Base-by-base conservation (phyloP, 2,329 filamentous ascomycete species). In the Penicillium sp. region DNA sequence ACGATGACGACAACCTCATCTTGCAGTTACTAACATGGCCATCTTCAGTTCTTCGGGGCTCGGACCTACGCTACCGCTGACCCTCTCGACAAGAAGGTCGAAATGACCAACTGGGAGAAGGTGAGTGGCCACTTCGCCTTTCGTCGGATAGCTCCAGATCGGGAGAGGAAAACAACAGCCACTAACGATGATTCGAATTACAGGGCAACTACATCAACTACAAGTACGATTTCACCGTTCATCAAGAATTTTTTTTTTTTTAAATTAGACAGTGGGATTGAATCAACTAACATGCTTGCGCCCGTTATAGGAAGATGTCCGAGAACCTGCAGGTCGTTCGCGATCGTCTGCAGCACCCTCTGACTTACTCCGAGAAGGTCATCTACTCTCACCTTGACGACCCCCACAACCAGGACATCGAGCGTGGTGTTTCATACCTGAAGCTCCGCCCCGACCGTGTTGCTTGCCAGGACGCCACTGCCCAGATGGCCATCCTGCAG, bases 401-500 rank as follows among this genome's bases (percentile, higher is more conserved):
- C 75, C 94, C 94, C 49, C 90, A 97, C 69, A 88, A 86, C 65
- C 93, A 97, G 78, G 93, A 97, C 44, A 96, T 99, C 68, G 86
- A 97, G 85, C 91, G 94, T 75, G 94, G 94, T 70, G 85, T 85
- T 68, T 97, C 92, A 55, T 97, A 99, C 80, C 86, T 99, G 64
- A 97, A 93, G 82, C 87, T 99, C 65, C 90, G 94, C 63, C 94
- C 94, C 52, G 94, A 99, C 74, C 90, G 94, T 77, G 94, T 99
- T 69, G 94, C 94, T 76, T 97, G 94, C 84, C 94, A 99, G 83
- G 94, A 99, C 84, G 94, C 94, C 73, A 97, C 94, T 55, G 94
- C 94, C 60, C 94, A 99, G 84, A 99, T 99, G 94, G 94, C 94
- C 61, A 96, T 99, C 65, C 84, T 99, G 54, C 94, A 99, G 82